phyloP scores from a whole-genome alignment of 2,329 filamentous ascomycete genomes.

The Epichloe glyceriae region DNA sequence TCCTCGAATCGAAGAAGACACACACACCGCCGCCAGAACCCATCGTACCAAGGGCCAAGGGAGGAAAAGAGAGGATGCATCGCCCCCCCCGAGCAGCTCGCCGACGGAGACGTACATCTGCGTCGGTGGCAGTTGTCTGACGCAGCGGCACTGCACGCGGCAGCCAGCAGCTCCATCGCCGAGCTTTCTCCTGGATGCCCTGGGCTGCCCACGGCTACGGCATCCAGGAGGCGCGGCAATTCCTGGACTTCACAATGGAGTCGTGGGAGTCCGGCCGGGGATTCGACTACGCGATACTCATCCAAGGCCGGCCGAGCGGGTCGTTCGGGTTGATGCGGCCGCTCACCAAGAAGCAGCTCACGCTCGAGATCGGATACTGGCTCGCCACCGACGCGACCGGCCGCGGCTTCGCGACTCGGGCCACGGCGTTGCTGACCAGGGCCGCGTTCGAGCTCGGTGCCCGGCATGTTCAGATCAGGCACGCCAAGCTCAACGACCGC shows the following conservation, averaged over 20 bases:
- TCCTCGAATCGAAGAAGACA: too few species aligned
- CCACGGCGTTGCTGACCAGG: conserved; percentile 6
- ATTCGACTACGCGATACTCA: conserved; percentile 9
- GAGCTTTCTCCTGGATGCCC: conserved; percentile 11
- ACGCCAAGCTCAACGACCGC: conserved; percentile 6
- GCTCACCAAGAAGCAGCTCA: background rate
- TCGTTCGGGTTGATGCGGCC: conserved; percentile 8
- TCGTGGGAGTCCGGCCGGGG: conserved; percentile 6
- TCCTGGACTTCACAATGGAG: conserved; percentile 1
- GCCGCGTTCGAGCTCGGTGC: conserved; percentile 9
- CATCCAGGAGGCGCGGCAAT: conserved; percentile 3
- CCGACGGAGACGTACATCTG: conserved; percentile 6
- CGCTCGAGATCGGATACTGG: conserved; percentile 11
- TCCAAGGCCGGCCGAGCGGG: conserved; percentile 3
- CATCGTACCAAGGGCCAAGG: too few species aligned
- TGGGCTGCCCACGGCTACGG: conserved; percentile 9
- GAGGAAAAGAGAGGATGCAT: too few species aligned
- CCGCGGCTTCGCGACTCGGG: conserved; percentile 8
- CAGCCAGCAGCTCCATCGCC: conserved; percentile 6
- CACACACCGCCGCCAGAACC: too few species aligned
- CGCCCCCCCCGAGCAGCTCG: conserved; percentile 6
- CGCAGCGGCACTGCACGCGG: conserved; percentile 1
- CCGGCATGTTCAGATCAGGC: conserved; percentile 8
- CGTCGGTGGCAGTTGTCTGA: conserved; percentile 9
- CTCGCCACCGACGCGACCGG: conserved; percentile 8